These are phyloP conservation scores for Boletus sp. DNA, from an alignment of 768 basidiomycete genomes.

Conservation along the genomic window DNA sequence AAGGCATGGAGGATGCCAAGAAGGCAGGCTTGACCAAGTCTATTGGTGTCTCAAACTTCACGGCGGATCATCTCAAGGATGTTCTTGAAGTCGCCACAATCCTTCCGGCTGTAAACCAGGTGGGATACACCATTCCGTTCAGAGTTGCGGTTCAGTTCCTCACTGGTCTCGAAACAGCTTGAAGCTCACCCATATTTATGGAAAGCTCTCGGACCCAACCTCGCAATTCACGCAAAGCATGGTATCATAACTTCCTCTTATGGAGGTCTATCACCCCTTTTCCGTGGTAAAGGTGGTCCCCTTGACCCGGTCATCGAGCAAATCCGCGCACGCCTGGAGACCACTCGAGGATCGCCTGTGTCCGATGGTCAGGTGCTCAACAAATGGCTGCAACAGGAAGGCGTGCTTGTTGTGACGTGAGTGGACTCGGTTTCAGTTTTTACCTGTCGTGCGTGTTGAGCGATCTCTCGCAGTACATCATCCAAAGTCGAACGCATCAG, in stretches of 20 bases:
- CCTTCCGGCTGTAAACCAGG: slow-evolving; percentile 54
- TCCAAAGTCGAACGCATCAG: slow-evolving; percentile 31
- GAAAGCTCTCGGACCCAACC: slow-evolving; percentile 36
- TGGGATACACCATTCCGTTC: slow-evolving; percentile 6
- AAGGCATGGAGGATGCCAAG: slow-evolving; percentile 56
- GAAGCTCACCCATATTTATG: slow-evolving; percentile 55
- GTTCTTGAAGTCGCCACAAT: slow-evolving; percentile 44
- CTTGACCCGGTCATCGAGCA: slow-evolving; percentile 36
- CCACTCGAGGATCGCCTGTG: slow-evolving; percentile 22
- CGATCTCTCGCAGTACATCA: slow-evolving; percentile 27
- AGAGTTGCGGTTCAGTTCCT: neutral
- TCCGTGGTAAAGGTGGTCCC: slow-evolving; percentile 36
- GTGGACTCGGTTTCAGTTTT: neutral
- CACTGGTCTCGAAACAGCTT: slow-evolving; percentile 30
- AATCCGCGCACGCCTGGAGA: slow-evolving; percentile 31
- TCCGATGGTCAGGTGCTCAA: slow-evolving; percentile 29
- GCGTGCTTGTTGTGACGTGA: slow-evolving; percentile 31
- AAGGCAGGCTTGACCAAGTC: slow-evolving; percentile 37
- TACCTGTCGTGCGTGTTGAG: neutral
- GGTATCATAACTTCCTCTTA: slow-evolving; percentile 40
- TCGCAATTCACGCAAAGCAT: slow-evolving; percentile 35
- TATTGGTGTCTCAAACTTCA: slow-evolving; percentile 59
- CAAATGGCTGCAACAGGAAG: slow-evolving; percentile 31
- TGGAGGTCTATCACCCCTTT: slow-evolving; percentile 39
- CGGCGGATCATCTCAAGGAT: slow-evolving; percentile 39